Evolutionary conservation across 345 rosid species (phyloP).

Genomic region (Cardamine chenopodiifolia): DNA sequence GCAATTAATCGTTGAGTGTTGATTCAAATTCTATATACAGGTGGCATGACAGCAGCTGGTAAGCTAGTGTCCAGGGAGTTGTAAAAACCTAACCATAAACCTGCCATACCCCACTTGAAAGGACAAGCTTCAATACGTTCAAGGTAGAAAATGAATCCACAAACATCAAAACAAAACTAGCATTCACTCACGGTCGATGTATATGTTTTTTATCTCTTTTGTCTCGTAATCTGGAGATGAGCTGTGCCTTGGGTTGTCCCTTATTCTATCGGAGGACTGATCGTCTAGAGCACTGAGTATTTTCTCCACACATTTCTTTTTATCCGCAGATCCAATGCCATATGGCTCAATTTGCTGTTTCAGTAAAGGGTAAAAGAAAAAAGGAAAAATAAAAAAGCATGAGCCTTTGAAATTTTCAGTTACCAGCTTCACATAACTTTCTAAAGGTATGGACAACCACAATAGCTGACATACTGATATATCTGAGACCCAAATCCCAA

Average conservation of each 20-base stretch:
- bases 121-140: background rate
- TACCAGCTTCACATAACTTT: conserved; percentile 16
- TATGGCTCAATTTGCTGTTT: conserved; percentile 84
- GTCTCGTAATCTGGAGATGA: conserved; percentile 71
- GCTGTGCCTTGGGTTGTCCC: conserved; percentile 50
- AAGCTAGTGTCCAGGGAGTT: background rate
- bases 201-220: conserved; percentile 91
- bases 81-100: conserved; percentile 11
- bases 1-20: background rate
- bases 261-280: conserved; percentile 52
- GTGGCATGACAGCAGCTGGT: conserved; percentile 3
- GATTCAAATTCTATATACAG: background rate
- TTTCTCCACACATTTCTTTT: conserved; percentile 52
- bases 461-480: conserved; percentile 54
- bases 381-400: background rate
- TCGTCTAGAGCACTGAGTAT: conserved; percentile 50
- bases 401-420: conserved; percentile 6
- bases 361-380: conserved; percentile 10
- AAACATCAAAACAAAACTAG: background rate
- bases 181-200: conserved; percentile 81
- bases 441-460: conserved; percentile 22
- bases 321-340: conserved; percentile 51
- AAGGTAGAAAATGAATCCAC: conserved; percentile 9
- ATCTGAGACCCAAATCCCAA: conserved; percentile 94
- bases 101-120: conserved; percentile 13